Conservation (phyloP, 805 yeast species). For the Yarrowia sp. region DNA sequence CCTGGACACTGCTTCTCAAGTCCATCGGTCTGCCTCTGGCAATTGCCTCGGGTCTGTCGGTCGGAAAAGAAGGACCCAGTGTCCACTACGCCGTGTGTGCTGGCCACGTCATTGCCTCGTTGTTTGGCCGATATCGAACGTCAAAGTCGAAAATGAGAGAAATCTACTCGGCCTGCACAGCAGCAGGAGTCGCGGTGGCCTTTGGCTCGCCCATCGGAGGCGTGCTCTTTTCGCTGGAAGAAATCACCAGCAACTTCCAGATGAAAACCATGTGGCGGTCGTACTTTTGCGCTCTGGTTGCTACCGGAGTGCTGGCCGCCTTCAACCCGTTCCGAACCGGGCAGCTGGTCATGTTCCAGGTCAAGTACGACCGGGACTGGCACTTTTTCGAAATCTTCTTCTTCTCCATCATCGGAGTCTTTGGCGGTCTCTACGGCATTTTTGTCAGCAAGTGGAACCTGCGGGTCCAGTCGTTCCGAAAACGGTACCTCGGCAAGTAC, state of each 20-base stretch:
- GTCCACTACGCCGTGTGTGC: constrained; percentile 97
- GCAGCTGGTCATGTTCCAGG: constrained; percentile 88
- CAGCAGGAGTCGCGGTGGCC: constrained; percentile 98
- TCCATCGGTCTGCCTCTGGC: constrained; percentile 81
- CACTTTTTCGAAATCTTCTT: constrained; percentile 74
- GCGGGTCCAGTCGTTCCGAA: constrained; percentile 71
- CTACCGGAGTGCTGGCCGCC: constrained; percentile 73
- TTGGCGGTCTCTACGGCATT: constrained; percentile 90
- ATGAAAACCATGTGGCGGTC: constrained; percentile 84
- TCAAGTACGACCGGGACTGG: constrained; percentile 85
- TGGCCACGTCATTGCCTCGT: constrained; percentile 71
- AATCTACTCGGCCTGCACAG: constrained; percentile 82
- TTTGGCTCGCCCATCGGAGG: constrained; percentile 98
- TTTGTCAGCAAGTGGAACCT: constrained; percentile 71
- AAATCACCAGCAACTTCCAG: constrained; percentile 71
- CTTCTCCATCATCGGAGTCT: constrained; percentile 72
- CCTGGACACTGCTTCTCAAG: constrained; percentile 69
- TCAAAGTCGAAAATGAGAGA: constrained; percentile 45
- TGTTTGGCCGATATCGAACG: constrained; percentile 43
- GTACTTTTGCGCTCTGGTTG: constrained; percentile 85
- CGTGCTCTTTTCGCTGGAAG: constrained; percentile 88
- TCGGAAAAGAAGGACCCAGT: constrained; percentile 98
- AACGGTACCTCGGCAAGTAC: constrained; percentile 53
- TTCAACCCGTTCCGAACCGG: constrained; percentile 94
- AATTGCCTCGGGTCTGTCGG: constrained; percentile 86